Evolutionary conservation across 2,329 filamentous ascomycete species (phyloP), one percentile per base, ranked within the genome.

Genomic region (Colletotrichum plurivorum): DNA sequence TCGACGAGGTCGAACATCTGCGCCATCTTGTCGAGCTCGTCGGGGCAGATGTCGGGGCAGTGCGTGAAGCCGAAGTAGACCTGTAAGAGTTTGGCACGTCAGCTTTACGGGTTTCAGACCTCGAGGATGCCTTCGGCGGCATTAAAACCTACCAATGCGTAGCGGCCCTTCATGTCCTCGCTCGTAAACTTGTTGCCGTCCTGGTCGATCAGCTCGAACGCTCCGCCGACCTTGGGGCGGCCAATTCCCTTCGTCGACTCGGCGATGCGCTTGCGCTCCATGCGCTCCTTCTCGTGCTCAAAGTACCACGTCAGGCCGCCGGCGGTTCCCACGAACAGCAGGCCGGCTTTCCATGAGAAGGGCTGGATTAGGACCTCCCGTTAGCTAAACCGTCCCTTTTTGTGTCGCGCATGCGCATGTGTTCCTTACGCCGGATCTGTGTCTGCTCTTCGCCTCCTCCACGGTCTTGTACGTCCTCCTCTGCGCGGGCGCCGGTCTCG

Each of bases 1-100:
- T 90, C 84, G 52, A 92, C 87, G 7, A 88, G 84, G 78, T 99
- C 94, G 77, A 97, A 92, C 89, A 98, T 97, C 67, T 88, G 87
- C n/a, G 95, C 93, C 95, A 99, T 98, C 85, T 99, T 99, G 84
- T 99, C 96, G 75, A 99, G 92, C 83, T 99, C 96, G 78, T 99
- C 96, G 41, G 96, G 96, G 84, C 96, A 99, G 79, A 99, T 99
- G 79, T 99, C 96, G 25, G 96, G 96, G 80, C 96, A 99, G 81
- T 98, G 95, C 9, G 94, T 95, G 87, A 99, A 99, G 76, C 96
- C 96, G 79, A 99, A 99, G 84, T 99, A 99, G 45, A 98, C 90
- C 94, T 96, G 73, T 10, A 9, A 10, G 2, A 45, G 16, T 5
- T 16, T 27, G n/a, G 25, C 55, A 36, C n/a, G 59, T 62, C 12